phyloP scores from a whole-genome alignment of 108 stramenopile species.

The Skeletonema marinoi region DNA sequence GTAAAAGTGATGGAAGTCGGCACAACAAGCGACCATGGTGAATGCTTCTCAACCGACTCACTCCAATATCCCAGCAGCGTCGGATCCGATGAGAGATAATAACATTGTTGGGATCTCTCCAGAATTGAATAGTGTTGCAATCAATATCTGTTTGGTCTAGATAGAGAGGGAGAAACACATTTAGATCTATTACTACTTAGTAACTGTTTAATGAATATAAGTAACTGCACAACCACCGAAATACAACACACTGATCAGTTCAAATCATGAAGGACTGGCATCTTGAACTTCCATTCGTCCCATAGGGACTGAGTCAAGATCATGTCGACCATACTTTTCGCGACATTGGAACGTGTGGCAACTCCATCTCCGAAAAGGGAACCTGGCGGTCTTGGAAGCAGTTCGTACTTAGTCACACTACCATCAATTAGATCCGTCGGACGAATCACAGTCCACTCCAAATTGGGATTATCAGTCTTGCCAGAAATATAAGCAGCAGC shows the following conservation, averaged over 20 bases:
- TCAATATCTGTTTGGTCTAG: too few species aligned
- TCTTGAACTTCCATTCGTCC: slow-evolving; percentile 37
- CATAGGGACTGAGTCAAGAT: slow-evolving; percentile 14
- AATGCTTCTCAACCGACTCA: slow-evolving; percentile 24
- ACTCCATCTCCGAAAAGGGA: slow-evolving; percentile 18
- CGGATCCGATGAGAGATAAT: slow-evolving; percentile 31
- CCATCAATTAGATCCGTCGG: slow-evolving; percentile 64
- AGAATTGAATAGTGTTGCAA: too few species aligned
- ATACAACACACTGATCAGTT: neutral
- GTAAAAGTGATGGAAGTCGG: too few species aligned
- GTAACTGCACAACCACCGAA: too few species aligned
- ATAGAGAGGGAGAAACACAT: too few species aligned
- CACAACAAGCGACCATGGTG: slow-evolving; percentile 18
- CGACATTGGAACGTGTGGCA: slow-evolving; percentile 26
- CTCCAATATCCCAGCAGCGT: slow-evolving; percentile 31
- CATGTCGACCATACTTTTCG: slow-evolving; percentile 35
- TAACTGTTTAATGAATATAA: too few species aligned
- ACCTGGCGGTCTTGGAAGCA: slow-evolving; percentile 18
- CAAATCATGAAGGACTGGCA: slow-evolving; percentile 37
- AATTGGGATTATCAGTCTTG: neutral
- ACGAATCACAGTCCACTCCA: slow-evolving; percentile 60
- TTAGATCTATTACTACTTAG: too few species aligned
- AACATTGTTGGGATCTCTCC: slow-evolving; percentile 33
- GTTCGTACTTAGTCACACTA: slow-evolving; percentile 25
- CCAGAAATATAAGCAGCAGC: slow-evolving; percentile 50